Percentiles rank a stretch among this genome's conserved stretches.
Conservation (phyloP, 2,329 filamentous ascomycete species). For the Diaporthe velutina region DNA sequence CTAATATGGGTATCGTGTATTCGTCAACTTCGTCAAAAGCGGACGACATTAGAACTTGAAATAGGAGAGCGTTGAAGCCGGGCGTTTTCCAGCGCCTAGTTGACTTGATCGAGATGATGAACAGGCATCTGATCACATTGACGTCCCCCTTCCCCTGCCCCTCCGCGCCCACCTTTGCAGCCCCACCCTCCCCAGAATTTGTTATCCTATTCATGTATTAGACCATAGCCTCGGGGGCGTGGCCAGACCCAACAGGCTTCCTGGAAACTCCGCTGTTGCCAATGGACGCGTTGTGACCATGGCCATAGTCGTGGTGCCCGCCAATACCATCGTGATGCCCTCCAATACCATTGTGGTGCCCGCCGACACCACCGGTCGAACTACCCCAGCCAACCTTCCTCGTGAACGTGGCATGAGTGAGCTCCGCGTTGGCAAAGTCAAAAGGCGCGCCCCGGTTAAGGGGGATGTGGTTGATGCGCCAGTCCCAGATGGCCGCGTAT, state of each 20-base stretch:
- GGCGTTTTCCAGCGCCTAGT: background rate
- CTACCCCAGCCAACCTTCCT: constrained; percentile 45
- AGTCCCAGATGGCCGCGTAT: constrained; percentile 78
- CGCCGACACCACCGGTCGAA: background rate
- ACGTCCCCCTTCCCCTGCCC: too few relatives aligned
- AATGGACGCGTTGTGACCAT: background rate
- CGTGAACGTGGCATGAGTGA: constrained; percentile 45
- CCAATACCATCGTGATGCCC: too few relatives aligned
- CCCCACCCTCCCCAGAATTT: background rate
- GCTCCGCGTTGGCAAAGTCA: constrained; percentile 42
- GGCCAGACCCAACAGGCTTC: constrained; percentile 32
- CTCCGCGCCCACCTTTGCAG: too few relatives aligned
- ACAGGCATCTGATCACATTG: too few relatives aligned
- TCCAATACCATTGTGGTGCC: too few relatives aligned
- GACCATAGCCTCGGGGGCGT: constrained; percentile 32
- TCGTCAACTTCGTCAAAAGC: background rate
- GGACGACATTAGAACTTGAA: background rate
- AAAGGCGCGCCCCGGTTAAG: constrained; percentile 58
- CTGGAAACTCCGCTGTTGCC: constrained; percentile 27
- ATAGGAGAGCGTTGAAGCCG: background rate
- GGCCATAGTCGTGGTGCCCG: background rate
- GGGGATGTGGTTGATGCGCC: constrained; percentile 76
- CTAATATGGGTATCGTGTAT: constrained; percentile 32
- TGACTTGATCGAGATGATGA: background rate
- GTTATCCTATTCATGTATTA: background rate